phyloP scores from a whole-genome alignment of 2,329 filamentous ascomycete genomes.

The Talaromyces sp. region DNA sequence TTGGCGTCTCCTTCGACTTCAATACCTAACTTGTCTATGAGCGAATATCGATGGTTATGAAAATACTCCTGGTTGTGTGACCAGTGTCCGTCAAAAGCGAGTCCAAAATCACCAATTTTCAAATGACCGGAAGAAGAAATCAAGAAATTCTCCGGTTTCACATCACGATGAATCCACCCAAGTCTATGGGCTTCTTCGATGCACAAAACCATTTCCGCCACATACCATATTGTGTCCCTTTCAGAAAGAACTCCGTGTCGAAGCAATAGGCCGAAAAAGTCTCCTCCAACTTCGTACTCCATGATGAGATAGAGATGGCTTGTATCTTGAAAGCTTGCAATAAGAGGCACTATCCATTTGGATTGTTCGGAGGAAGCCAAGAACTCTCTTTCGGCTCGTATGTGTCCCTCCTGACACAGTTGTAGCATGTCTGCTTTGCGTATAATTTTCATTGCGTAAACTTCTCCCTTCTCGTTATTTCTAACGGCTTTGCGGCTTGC shows the following conservation, averaged over 20 bases:
- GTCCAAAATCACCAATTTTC: constrained; percentile 93
- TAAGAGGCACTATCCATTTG: constrained; percentile 80
- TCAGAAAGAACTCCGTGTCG: constrained; percentile 80
- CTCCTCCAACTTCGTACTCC: constrained; percentile 97
- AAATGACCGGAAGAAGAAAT: constrained; percentile 83
- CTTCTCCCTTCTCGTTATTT: constrained; percentile 33
- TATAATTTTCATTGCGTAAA: constrained; percentile 97
- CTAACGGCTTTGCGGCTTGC: neutral
- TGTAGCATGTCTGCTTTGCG: constrained; percentile 88
- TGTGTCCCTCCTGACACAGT: constrained; percentile 85
- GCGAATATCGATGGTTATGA: constrained; percentile 71
- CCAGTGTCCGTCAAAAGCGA: constrained; percentile 95
- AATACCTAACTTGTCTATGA: constrained; percentile 73
- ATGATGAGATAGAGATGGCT: constrained; percentile 86
- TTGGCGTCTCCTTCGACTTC: constrained; percentile 66
- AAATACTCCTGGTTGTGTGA: constrained; percentile 84
- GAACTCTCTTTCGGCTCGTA: constrained; percentile 87
- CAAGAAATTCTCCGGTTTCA: constrained; percentile 97
- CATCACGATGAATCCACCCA: constrained; percentile 87
- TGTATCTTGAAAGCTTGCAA: constrained; percentile 83
- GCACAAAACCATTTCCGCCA: constrained; percentile 93
- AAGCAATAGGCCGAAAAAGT: constrained; percentile 83
- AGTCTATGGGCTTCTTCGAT: constrained; percentile 88
- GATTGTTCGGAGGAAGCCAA: constrained; percentile 85
- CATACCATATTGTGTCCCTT: constrained; percentile 73